Evolutionary conservation across 164 flowering plant genomes (phyloP).

Genomic region (Aristolochia fimbriata): DNA sequence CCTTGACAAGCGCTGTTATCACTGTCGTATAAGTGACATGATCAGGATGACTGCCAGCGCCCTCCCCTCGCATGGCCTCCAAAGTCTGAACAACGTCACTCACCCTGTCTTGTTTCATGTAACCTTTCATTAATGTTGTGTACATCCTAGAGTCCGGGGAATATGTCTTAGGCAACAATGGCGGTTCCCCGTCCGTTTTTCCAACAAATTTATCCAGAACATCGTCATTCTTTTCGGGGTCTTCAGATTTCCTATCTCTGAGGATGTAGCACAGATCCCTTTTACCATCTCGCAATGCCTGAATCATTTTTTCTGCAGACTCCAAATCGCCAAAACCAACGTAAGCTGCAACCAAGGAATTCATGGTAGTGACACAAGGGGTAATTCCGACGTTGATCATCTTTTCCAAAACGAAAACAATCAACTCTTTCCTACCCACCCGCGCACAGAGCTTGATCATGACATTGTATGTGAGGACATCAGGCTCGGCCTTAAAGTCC

Average conservation of each 20-base stretch:
- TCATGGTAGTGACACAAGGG: conserved; percentile 62
- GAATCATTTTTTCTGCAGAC: conserved; percentile 70
- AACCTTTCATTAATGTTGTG: conserved; percentile 95
- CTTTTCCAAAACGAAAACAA: conserved; percentile 62
- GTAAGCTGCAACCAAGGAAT: conserved; percentile 87
- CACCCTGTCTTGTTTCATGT: conserved; percentile 70
- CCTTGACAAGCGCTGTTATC: conserved; percentile 70
- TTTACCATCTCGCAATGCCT: conserved; percentile 85
- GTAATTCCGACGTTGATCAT: conserved; percentile 38
- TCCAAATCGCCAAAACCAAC: conserved; percentile 84
- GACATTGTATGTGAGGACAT: conserved; percentile 71
- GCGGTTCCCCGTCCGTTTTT: conserved; percentile 30
- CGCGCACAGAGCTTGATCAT: conserved; percentile 87
- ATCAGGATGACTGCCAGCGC: conserved; percentile 73
- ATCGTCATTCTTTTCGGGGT: conserved; percentile 12
- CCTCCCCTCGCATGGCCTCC: conserved; percentile 80
- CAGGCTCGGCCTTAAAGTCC: conserved; percentile 52
- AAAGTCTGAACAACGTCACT: conserved; percentile 65
- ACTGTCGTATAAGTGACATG: conserved; percentile 90
- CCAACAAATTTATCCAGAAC: conserved; percentile 51
- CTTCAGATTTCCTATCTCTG: conserved; percentile 27
- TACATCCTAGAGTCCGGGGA: conserved; percentile 72
- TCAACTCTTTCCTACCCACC: conserved; percentile 58
- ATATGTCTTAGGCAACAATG: conserved; percentile 39
- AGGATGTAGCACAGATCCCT: conserved; percentile 58